These are phyloP conservation scores for Bruguiera hainesii DNA, from an alignment of 441 rosid species.

Conservation along the genomic window DNA sequence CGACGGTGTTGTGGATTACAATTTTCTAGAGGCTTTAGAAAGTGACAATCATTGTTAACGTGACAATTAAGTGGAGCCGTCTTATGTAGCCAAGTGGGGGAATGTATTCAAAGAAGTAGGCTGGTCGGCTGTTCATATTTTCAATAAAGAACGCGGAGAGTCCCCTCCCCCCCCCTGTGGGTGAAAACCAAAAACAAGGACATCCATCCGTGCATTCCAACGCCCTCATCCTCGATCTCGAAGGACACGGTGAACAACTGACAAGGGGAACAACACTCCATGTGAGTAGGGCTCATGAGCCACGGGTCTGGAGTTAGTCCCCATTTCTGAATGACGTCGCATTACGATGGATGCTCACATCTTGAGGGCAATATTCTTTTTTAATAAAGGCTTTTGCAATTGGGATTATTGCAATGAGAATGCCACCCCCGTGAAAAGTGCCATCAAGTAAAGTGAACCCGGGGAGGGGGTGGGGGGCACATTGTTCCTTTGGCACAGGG, in stretches of 20 bases:
- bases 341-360: neutral
- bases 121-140: slow-evolving; percentile 5
- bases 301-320: slow-evolving; percentile 1
- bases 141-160: neutral
- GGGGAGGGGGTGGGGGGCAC: neutral
- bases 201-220: neutral
- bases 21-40: too few species aligned
- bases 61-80: neutral
- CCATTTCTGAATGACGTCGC: slow-evolving; percentile 3
- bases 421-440: neutral
- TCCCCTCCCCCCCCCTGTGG: neutral
- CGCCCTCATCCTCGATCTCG: neutral
- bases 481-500: slow-evolving; percentile 14
- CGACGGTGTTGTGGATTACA: too few species aligned
- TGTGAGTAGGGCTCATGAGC: slow-evolving; percentile 19
- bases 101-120: slow-evolving; percentile 28
- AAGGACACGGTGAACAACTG: neutral
- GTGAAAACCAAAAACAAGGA: neutral
- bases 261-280: slow-evolving; percentile 26
- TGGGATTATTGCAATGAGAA: too few species aligned
- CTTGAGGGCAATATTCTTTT: neutral
- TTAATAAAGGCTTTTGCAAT: too few species aligned
- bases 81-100: slow-evolving; percentile 3
- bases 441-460: neutral
- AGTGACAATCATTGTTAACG: too few species aligned